phyloP scores from a whole-genome alignment of 1,284 basidiomycete species.

The Vanrija sp. region DNA sequence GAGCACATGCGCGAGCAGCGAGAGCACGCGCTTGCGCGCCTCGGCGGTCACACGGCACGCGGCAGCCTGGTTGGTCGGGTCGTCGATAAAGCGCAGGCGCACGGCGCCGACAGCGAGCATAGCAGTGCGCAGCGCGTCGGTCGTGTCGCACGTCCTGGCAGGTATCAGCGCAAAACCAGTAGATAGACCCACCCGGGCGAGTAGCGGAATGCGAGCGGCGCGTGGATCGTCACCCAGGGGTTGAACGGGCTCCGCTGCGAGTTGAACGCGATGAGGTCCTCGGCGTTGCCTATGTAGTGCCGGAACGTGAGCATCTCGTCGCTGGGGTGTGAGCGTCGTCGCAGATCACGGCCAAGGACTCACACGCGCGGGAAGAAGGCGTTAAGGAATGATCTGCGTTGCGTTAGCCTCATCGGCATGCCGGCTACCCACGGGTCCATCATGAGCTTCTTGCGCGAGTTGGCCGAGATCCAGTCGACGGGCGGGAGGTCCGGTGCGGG shows the following conservation, averaged over 20 bases:
- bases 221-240: conserved; percentile 42
- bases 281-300: conserved; percentile 36
- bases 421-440: conserved; percentile 29
- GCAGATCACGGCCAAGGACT: background rate
- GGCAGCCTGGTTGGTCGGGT: conserved; percentile 26
- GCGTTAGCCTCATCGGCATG: background rate
- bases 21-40: conserved; percentile 26
- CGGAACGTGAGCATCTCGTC: conserved; percentile 42
- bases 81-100: conserved; percentile 32
- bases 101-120: conserved; percentile 42
- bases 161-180: no score
- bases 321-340: conserved; percentile 9
- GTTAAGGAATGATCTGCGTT: conserved; percentile 4
- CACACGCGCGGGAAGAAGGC: conserved; percentile 3
- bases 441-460: conserved; percentile 19
- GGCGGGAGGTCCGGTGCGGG: background rate
- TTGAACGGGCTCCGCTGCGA: conserved; percentile 34
- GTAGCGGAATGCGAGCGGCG: conserved; percentile 36
- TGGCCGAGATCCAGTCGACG: conserved; percentile 17
- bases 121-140: conserved; percentile 36
- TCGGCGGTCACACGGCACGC: conserved; percentile 26
- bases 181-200: conserved; percentile 27
- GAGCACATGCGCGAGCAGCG: conserved; percentile 19
- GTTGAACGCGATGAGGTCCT: conserved; percentile 42
- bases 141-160: conserved; percentile 20